These are phyloP conservation scores for Backusella tuberculispora DNA, from an alignment of 192 early-diverging fungal genomes.

Conservation along the genomic window DNA sequence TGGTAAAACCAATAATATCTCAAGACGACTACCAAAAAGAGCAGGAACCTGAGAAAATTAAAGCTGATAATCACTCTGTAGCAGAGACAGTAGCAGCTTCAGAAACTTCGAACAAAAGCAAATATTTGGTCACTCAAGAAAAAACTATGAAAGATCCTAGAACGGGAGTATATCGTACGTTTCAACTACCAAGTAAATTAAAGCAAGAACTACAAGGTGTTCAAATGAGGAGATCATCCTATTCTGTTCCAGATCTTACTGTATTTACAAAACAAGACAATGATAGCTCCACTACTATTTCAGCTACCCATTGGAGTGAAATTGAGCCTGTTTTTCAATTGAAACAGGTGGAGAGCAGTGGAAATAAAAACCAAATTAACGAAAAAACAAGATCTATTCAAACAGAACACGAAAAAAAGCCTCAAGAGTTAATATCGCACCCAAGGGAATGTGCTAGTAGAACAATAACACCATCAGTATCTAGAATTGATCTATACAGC, in stretches of 20 bases:
- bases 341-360: not conserved
- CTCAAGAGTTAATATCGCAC: not conserved
- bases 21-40: not conserved
- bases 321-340: not conserved
- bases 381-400: not conserved
- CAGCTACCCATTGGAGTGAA: not conserved
- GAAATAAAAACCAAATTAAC: not conserved
- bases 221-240: constrained; percentile 4
- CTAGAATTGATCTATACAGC: not conserved
- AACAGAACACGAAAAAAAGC: not conserved
- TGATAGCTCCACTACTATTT: not conserved
- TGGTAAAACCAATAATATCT: not conserved
- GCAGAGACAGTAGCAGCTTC: not conserved
- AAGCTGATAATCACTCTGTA: not conserved
- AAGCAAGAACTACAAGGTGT: constrained; percentile 21
- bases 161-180: not conserved
- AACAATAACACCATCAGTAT: not conserved
- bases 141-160: not conserved
- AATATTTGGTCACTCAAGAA: not conserved
- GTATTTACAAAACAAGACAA: constrained; percentile 3
- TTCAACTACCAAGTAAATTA: constrained; percentile 17
- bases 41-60: not conserved
- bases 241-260: constrained; percentile 30
- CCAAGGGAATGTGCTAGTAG: not conserved
- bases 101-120: not conserved